These are phyloP conservation scores for Beverwykella pulmonaria DNA, from an alignment of 495 filamentous ascomycete species.

Conservation along the genomic window DNA sequence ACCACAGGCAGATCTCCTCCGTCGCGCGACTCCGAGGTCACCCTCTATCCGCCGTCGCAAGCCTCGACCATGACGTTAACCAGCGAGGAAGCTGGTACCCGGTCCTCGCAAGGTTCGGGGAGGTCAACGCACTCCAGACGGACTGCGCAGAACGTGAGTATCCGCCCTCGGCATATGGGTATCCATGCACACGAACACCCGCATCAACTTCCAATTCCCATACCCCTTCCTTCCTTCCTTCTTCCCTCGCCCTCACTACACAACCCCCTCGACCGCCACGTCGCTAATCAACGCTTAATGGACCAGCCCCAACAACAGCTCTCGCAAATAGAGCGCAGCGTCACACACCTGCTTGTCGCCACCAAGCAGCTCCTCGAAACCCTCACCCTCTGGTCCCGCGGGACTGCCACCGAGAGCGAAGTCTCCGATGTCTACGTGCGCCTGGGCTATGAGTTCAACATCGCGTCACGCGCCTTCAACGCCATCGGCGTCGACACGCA, in stretches of 20 bases:
- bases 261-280: not conserved
- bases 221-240: not conserved
- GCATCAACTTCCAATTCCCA: not conserved
- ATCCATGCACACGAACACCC: no score
- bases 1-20: slow-evolving; percentile 17
- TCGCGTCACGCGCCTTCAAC: slow-evolving; percentile 93
- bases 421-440: slow-evolving; percentile 98
- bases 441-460: slow-evolving; percentile 97
- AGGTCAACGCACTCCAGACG: slow-evolving; percentile 36
- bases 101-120: slow-evolving; percentile 37
- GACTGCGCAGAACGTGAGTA: slow-evolving; percentile 36
- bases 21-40: slow-evolving; percentile 31
- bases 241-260: not conserved
- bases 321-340: slow-evolving; percentile 96
- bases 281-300: slow-evolving; percentile 32
- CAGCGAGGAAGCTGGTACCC: slow-evolving; percentile 32
- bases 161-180: not conserved
- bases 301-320: slow-evolving; percentile 73
- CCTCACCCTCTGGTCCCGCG: slow-evolving; percentile 93
- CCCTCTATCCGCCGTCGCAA: slow-evolving; percentile 29
- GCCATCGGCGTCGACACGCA: slow-evolving; percentile 93
- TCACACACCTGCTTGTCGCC: slow-evolving; percentile 94
- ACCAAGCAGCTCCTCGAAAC: slow-evolving; percentile 98
- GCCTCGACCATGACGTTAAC: slow-evolving; percentile 39
- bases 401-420: slow-evolving; percentile 84